Evolutionary conservation across 352 stramenopile species (phyloP), one percentile per base, ranked within the genome.

Genomic region (Globisporangium nodosum): DNA sequence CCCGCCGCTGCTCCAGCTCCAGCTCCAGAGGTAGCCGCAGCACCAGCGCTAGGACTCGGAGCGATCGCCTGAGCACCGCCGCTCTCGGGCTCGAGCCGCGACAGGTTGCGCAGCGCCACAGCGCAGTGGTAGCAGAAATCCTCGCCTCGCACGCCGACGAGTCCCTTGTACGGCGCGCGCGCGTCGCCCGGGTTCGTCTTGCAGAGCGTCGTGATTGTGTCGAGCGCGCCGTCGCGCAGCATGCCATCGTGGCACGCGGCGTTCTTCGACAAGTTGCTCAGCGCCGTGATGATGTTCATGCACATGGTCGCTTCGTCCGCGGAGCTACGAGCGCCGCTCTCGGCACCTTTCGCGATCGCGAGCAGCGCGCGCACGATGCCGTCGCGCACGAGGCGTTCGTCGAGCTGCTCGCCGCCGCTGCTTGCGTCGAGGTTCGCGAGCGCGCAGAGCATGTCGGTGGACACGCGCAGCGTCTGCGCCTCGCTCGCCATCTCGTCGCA

Each of bases 311-410:
- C 49, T 27, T 33, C 49, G 11, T 39, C 35, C 39, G 51, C 42
- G 15, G 68, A 60, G 9, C 54, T 70, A 6, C 65, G 64, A 16
- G 56, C 35, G 12, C 47, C 47, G 9, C 42, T 64, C 20, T 73
- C 61, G 2, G 67, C 67, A 3, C 72, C 76, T 52, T 77, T 85
- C 11, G 73, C 71, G 53, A 92, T 88, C 11, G 74, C 68, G 9
- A 74, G 66, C 31, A 94, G 65, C 11, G 83, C 81, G 15, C 68
- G 66, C 33, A 92, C 67, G 56, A 92, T 86, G 21, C 83, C 83
- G 54, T 92, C 83, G 45, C 76, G 73, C 8, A 92, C 83, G 33
- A 94, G 78, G 4, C 74, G 70, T 54, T 84, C 74, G 64, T 91
- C 78, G 24, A 88, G 73, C 2, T 60, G 58, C 13, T 63, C 35